Conservation (phyloP, 768 basidiomycete species). For the Rubroboletus pulcherrimus region DNA sequence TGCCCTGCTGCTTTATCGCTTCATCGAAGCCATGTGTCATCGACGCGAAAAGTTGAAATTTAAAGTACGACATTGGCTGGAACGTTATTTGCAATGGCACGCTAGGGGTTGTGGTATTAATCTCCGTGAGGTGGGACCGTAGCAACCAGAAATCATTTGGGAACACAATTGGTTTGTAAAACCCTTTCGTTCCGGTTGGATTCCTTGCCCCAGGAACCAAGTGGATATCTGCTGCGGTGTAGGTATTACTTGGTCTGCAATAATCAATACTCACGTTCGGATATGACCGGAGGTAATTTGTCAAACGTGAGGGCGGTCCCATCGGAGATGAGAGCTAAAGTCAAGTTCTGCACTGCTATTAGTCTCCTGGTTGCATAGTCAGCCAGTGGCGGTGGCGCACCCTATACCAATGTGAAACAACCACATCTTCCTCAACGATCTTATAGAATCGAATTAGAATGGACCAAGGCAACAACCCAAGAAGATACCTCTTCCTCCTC, state of each 20-base stretch:
- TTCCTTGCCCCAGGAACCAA: conserved; percentile 60
- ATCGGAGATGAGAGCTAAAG: conserved; percentile 81
- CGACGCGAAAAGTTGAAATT: conserved; percentile 82
- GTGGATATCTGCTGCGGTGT: conserved; percentile 51
- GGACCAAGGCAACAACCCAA: conserved; percentile 2
- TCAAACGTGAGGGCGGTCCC: conserved; percentile 48
- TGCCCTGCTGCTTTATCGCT: conserved; percentile 72
- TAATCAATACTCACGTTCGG: conserved; percentile 50
- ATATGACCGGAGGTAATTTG: conserved; percentile 55
- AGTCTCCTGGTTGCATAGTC: conserved; percentile 3
- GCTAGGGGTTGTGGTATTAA: conserved; percentile 77
- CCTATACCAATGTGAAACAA: conserved; percentile 82
- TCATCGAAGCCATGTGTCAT: conserved; percentile 87
- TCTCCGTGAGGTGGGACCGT: conserved; percentile 73
- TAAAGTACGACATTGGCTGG: conserved; percentile 80
- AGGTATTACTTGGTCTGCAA: conserved; percentile 2
- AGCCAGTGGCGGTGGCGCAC: conserved; percentile 35
- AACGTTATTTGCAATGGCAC: conserved; percentile 81
- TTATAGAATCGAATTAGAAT: conserved; percentile 14
- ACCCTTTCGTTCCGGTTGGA: conserved; percentile 58
- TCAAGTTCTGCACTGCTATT: conserved; percentile 62
- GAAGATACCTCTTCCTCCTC: conserved; percentile 46
- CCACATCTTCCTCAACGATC: conserved; percentile 46
- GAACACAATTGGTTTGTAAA: conserved; percentile 86
- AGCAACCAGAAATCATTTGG: conserved; percentile 96